Base-by-base conservation (phyloP, 2,329 filamentous ascomycete species). In the Exophiala lecanii-corni region DNA sequence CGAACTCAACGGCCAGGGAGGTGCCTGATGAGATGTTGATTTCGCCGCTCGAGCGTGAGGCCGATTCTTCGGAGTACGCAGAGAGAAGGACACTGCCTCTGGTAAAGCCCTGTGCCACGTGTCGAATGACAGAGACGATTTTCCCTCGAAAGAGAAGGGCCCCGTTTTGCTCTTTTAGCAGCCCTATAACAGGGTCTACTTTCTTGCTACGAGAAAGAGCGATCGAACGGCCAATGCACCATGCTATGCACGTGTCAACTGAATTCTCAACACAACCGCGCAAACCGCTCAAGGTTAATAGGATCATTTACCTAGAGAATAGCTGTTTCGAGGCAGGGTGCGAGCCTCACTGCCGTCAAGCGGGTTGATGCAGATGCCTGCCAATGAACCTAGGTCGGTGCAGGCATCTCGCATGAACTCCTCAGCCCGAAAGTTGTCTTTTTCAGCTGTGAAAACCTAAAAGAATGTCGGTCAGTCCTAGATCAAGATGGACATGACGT, bases 61-160 rank as follows among this genome's bases (percentile, higher is more conserved):
- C 12, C 18, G 33, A 4, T 36, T 36, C 33, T 7, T 36, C 33
- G 15, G 33, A 36, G 33, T 16, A 36, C 12, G 33, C 5, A 9
- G 33, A 36, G 33, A 36, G 33, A 36, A 36, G 5, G 7, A 36
- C 33, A 36, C 33, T 36, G 33, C 33, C 33, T 36, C 33, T 36
- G 33, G 33, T 36, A 36, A 36, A 36, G 33, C 33, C 33, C 33
- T 36, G 15, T 36, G 33, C n/a, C 13, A 36, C 33, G n/a, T 36
- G 33, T 7, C 33, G n/a, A 16, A 36, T 17, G 12, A 36, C 33
- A 15, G 33, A 36, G 33, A 36, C 12, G 13, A 36, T 36, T 17
- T 36, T 36, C 33, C 33, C 33, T 5, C 33, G 33, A 15, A 36
- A 36, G 33, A 36, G 33, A 36, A 36, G 33, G 33, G 18, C 33